These are phyloP conservation scores for Aspergillus calidoustus DNA, from an alignment of 2,329 filamentous ascomycete genomes.

Conservation along the genomic window DNA sequence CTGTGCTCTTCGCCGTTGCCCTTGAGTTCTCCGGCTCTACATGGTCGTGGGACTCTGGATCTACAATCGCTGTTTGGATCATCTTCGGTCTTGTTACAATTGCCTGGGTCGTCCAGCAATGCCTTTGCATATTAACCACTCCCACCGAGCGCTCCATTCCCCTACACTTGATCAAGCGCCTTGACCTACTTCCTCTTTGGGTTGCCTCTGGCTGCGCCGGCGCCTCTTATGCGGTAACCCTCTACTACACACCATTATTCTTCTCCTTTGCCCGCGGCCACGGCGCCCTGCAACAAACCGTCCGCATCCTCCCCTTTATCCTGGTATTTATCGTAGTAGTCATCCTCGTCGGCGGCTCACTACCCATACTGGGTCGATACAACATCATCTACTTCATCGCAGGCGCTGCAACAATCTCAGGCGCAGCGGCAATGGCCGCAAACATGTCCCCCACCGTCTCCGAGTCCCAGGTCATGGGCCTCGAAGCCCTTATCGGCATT, in stretches of 20 bases:
- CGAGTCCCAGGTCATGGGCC: slow-evolving; percentile 12
- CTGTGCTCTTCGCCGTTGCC: slow-evolving; percentile 50
- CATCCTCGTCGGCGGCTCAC: slow-evolving; percentile 25
- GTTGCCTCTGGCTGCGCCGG: slow-evolving; percentile 44
- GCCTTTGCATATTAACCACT: slow-evolving; percentile 50
- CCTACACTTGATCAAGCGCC: slow-evolving; percentile 48
- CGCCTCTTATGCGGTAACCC: slow-evolving; percentile 40
- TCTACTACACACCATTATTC: slow-evolving; percentile 61
- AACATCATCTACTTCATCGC: slow-evolving; percentile 33
- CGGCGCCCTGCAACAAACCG: slow-evolving; percentile 32
- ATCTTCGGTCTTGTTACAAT: slow-evolving; percentile 52
- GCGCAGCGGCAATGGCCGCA: slow-evolving; percentile 5
- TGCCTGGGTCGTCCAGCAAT: slow-evolving; percentile 54
- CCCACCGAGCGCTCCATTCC: slow-evolving; percentile 54
- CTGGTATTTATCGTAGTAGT: slow-evolving; percentile 28
- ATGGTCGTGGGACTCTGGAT: slow-evolving; percentile 53
- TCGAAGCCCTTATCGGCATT: slow-evolving; percentile 19
- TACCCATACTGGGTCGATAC: slow-evolving; percentile 27
- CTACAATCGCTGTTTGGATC: slow-evolving; percentile 18
- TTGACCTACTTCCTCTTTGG: slow-evolving; percentile 50
- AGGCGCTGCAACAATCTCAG: slow-evolving; percentile 12
- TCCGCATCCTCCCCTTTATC: slow-evolving; percentile 40
- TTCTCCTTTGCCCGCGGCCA: slow-evolving; percentile 58
- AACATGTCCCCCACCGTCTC: slow-evolving; percentile 29
- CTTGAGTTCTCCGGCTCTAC: slow-evolving; percentile 57